phyloP scores from a whole-genome alignment of 2,329 filamentous ascomycete genomes.

The Bimuria novae-zelandiae region DNA sequence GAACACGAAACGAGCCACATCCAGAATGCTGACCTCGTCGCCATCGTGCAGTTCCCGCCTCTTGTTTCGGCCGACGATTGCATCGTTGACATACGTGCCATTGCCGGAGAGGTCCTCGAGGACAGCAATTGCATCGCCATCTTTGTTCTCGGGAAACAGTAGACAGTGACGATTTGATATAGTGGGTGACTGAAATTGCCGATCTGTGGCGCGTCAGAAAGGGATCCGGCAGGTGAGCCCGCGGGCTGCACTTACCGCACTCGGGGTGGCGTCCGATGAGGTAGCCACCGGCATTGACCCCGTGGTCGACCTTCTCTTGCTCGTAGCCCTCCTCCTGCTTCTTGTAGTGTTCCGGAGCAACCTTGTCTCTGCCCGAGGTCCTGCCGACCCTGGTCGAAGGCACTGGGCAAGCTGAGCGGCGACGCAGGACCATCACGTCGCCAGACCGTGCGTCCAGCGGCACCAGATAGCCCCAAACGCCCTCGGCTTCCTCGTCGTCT shows the following conservation, averaged over 20 bases:
- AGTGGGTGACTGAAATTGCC: constrained; percentile 72
- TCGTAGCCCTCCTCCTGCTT: constrained; percentile 67
- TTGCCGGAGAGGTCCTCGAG: constrained; percentile 95
- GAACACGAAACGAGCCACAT: constrained; percentile 87
- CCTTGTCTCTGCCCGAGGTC: constrained; percentile 50
- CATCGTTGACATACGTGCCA: constrained; percentile 94
- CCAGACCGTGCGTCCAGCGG: constrained; percentile 75
- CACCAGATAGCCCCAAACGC: constrained; percentile 94
- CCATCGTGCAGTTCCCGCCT: constrained; percentile 84
- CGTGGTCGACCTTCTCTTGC: constrained; percentile 51
- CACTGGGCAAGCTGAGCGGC: constrained; percentile 70
- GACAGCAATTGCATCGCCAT: constrained; percentile 67
- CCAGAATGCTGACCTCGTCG: constrained; percentile 87
- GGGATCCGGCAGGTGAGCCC: constrained; percentile 4
- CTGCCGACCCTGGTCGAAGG: constrained; percentile 50
- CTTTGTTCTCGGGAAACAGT: constrained; percentile 66
- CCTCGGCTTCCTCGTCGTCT: constrained; percentile 79
- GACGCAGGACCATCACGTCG: constrained; percentile 74
- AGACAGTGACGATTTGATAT: constrained; percentile 87
- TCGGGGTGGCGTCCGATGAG: constrained; percentile 91
- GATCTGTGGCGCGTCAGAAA: constrained; percentile 59
- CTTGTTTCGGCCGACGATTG: constrained; percentile 88
- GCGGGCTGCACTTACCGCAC: constrained; percentile 68
- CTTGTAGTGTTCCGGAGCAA: constrained; percentile 59
- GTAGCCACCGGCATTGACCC: constrained; percentile 77